A percentile compares a stretch with the other conserved stretches of the same genome.
Conservation (phyloP, 1,284 basidiomycete genomes). For the Puccinia polysora region DNA sequence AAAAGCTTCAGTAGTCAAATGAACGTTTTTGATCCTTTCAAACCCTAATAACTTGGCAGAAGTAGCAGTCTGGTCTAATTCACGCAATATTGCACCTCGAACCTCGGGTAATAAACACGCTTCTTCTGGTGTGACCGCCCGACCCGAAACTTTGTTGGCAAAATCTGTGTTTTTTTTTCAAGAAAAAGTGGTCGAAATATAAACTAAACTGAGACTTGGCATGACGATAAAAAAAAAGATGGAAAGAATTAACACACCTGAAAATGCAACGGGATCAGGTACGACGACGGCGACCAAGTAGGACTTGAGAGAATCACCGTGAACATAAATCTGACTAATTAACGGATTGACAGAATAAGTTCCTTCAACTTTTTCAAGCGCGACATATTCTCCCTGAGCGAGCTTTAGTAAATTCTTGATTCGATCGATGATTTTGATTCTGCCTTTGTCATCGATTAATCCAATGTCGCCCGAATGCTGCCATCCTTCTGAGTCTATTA, state of each 20-base stretch:
- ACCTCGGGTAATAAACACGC: conserved; percentile 66
- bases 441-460: conserved; percentile 67
- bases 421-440: conserved; percentile 86
- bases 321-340: conserved; percentile 57
- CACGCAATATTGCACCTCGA: conserved; percentile 51
- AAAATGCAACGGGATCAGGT: conserved; percentile 64
- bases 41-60: conserved; percentile 38
- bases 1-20: conserved; percentile 57
- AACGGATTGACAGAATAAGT: conserved; percentile 68
- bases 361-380: conserved; percentile 93
- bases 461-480: conserved; percentile 78
- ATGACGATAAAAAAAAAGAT: background rate
- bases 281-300: conserved; percentile 78
- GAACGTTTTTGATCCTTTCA: conserved; percentile 45
- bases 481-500: conserved; percentile 69
- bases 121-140: conserved; percentile 56
- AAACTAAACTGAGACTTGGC: background rate
- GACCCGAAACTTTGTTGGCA: conserved; percentile 42
- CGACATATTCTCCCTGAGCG: conserved; percentile 91
- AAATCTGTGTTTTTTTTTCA: background rate
- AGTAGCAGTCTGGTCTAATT: conserved; percentile 44
- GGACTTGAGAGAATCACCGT: conserved; percentile 78
- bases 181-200: background rate
- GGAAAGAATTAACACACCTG: conserved; percentile 43
- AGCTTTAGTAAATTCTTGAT: conserved; percentile 99